Percentiles rank a stretch among this genome's conserved stretches.
Evolutionary conservation across 2,329 filamentous ascomycete genomes (phyloP).

Genomic region (Nemania bipapillata): DNA sequence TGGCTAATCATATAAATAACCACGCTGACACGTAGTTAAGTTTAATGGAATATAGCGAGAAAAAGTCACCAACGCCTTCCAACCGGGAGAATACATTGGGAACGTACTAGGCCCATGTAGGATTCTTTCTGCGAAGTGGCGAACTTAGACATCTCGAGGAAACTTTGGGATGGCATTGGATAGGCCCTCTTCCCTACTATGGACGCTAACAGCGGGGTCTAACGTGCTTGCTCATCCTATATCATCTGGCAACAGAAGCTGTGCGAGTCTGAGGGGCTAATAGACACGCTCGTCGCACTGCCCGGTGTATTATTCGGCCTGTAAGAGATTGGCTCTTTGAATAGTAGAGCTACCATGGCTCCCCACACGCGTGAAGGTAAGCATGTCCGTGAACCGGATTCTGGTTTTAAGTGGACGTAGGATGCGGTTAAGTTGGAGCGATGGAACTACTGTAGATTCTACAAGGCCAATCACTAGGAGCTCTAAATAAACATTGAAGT

Average conservation of each 20-base stretch:
- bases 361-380: neutral
- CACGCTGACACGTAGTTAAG: no score
- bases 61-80: no score
- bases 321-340: slow-evolving; percentile 32
- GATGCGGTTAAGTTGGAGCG: slow-evolving; percentile 14
- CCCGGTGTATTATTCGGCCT: slow-evolving; percentile 13
- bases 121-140: neutral
- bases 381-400: neutral
- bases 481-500: no score
- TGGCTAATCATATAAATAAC: no score
- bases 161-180: slow-evolving; percentile 19
- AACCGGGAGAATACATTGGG: no score
- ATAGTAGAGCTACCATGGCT: neutral
- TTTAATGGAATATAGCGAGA: no score
- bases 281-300: slow-evolving; percentile 25
- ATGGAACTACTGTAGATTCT: slow-evolving; percentile 19
- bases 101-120: no score
- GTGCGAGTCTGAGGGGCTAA: slow-evolving; percentile 4
- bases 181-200: no score
- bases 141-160: slow-evolving; percentile 7
- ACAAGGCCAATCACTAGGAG: no score
- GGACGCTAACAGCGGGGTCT: no score
- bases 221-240: no score
- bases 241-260: slow-evolving; percentile 15
- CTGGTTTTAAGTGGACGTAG: neutral